Evolutionary conservation across 2,329 filamentous ascomycete genomes (phyloP), one percentile per base, ranked within the genome.

Genomic region (Nemania abortiva): DNA sequence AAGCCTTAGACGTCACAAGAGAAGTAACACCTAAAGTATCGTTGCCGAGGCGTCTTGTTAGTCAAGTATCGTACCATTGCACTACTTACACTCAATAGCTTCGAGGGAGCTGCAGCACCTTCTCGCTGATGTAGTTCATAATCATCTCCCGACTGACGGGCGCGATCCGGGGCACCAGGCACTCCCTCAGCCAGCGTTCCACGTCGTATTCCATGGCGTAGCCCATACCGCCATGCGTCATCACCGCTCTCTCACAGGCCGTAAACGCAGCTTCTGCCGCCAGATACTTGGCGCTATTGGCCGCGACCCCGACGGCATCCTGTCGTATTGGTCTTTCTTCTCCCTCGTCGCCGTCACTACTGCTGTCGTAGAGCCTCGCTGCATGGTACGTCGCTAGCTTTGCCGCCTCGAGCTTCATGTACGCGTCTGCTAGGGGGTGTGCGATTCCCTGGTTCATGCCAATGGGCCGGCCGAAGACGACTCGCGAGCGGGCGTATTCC

Each of bases 91-190:
- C 13, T 59, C 34, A 92, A 72, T 93, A 94, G 75, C 90, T 93
- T 67, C 89, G 83, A 0, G 91, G 91, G 29, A 93, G 74, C 3
- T 84, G 81, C n/a, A 93, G 79, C 0, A 88, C 90, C 80, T 88
- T 92, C 77, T 93, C 91, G 2, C 86, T 85, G 13, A 93, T 86
- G 77, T 89, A 93, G 72, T 93, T 93, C 82, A 92, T 81, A 61
- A 93, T 92, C 91, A 93, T 93, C 81, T 93, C 91, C 71, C 89
- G 79, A 65, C 87, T 90, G 0, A 91, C 85, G 0, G 89, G 89
- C 10, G 89, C 89, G 61, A 92, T 89, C 10, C 90, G 80, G 2
- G 89, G 89, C 47, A 91, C 87, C 66, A 91, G 82, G 62, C 87
- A 88, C 76, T 91, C 90, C n/a, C 89, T 80, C 66, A 91, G 82